phyloP scores from a whole-genome alignment of 1,284 basidiomycete genomes.

The Malassezia cuniculi region DNA sequence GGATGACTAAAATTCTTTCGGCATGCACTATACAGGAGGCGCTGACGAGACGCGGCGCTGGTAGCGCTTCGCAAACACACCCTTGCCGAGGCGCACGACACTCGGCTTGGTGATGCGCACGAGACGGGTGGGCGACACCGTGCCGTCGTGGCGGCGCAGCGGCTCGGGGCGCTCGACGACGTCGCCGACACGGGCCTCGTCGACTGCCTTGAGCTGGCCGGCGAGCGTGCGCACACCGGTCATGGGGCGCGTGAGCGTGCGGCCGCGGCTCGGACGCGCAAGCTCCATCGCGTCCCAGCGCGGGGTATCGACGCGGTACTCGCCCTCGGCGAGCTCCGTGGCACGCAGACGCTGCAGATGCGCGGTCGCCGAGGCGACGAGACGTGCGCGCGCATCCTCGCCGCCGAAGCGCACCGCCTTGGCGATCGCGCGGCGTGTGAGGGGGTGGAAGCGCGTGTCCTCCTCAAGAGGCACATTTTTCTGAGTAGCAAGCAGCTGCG shows the following conservation, averaged over 20 bases:
- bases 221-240: slow-evolving; percentile 19
- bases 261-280: slow-evolving; percentile 15
- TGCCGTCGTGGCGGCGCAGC: slow-evolving; percentile 5
- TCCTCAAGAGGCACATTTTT: slow-evolving; percentile 23
- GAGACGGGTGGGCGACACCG: slow-evolving; percentile 4
- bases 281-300: slow-evolving; percentile 14
- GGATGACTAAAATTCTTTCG: no score
- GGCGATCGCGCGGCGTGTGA: slow-evolving; percentile 31
- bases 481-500: slow-evolving; percentile 5
- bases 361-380: slow-evolving; percentile 21
- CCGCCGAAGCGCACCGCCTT: slow-evolving; percentile 36
- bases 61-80: slow-evolving; percentile 31
- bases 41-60: slow-evolving; percentile 1
- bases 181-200: slow-evolving; percentile 9
- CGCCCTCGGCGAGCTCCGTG: slow-evolving; percentile 21
- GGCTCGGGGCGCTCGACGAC: neutral
- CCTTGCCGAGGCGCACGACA: slow-evolving; percentile 38
- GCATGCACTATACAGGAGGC: no score
- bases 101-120: slow-evolving; percentile 22
- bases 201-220: slow-evolving; percentile 11
- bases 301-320: slow-evolving; percentile 17
- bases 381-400: slow-evolving; percentile 20
- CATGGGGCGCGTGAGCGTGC: slow-evolving; percentile 24
- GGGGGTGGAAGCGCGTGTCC: slow-evolving; percentile 23
- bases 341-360: slow-evolving; percentile 31